Conservation (phyloP, 257 asterid species). For the Catharanthus roseus region DNA sequence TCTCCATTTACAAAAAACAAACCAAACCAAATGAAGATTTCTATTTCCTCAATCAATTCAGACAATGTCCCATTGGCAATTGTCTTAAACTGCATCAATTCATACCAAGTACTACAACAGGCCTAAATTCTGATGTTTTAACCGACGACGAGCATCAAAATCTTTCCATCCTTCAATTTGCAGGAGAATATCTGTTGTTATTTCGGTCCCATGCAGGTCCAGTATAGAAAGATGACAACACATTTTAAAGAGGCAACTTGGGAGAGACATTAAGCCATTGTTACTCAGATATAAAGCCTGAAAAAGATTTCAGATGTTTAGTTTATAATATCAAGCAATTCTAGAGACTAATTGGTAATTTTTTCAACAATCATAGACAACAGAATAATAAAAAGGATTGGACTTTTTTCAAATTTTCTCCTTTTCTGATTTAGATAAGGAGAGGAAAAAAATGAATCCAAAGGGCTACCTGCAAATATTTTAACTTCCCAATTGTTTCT, state of each 20-base stretch:
- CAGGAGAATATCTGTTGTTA: slow-evolving; percentile 74
- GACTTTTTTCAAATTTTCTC: too few species aligned
- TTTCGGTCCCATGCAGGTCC: slow-evolving; percentile 83
- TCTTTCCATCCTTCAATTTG: slow-evolving; percentile 93
- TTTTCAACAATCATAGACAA: background rate
- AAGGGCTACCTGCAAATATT: slow-evolving; percentile 59
- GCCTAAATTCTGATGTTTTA: slow-evolving; percentile 89
- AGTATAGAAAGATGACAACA: slow-evolving; percentile 73
- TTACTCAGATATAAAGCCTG: slow-evolving; percentile 69
- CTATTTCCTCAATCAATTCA: background rate
- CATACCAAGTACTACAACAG: slow-evolving; percentile 69
- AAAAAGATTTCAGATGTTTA: slow-evolving; percentile 12
- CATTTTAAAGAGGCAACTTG: slow-evolving; percentile 44
- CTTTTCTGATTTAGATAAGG: background rate
- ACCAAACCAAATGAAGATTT: too few species aligned
- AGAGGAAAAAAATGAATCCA: too few species aligned
- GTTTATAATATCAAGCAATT: background rate
- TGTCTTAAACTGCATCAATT: slow-evolving; percentile 31
- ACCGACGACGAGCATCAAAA: slow-evolving; percentile 72
- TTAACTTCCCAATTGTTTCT: slow-evolving; percentile 49
- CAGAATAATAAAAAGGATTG: background rate
- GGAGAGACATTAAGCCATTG: slow-evolving; percentile 75
- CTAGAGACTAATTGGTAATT: too few species aligned
- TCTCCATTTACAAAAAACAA: too few species aligned
- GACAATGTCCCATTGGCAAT: background rate